A percentile compares a stretch with the other conserved stretches of the same genome.
phyloP scores from a whole-genome alignment of 495 filamentous ascomycete genomes.

The Neurospora cerealis region DNA sequence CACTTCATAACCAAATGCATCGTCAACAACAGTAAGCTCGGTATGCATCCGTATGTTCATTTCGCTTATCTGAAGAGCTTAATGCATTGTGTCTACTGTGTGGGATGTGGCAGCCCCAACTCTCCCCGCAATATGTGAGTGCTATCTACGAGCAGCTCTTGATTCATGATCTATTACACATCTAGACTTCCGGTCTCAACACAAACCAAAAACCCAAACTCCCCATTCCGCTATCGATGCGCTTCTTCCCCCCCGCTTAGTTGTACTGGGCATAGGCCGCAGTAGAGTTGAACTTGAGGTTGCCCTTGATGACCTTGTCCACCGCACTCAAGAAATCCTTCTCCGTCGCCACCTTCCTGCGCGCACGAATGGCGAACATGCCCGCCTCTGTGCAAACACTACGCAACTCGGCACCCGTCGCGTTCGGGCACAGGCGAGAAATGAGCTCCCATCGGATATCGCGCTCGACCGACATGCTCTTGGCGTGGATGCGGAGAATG shows the following conservation, averaged over 20 bases:
- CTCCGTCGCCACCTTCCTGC: conserved; percentile 96
- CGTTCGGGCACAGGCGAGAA: conserved; percentile 90
- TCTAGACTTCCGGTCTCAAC: conserved; percentile 11
- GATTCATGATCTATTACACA: conserved; percentile 5
- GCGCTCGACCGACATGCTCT: conserved; percentile 98
- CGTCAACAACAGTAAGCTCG: not conserved
- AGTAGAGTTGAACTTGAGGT: conserved; percentile 98
- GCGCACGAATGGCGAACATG: conserved; percentile 95
- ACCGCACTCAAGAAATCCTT: conserved; percentile 98
- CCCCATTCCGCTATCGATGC: not conserved
- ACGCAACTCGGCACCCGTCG: conserved; percentile 85
- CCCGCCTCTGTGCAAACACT: conserved; percentile 98
- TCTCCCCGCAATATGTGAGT: not conserved
- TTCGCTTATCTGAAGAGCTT: not conserved
- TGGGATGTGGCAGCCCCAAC: not conserved
- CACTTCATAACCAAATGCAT: not conserved
- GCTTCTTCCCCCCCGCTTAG: conserved; percentile 33
- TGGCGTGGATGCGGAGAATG: conserved; percentile 95
- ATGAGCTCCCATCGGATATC: conserved; percentile 99
- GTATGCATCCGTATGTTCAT: not conserved
- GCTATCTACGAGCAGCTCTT: not conserved
- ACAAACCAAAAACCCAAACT: not conserved
- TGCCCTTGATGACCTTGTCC: conserved; percentile 99
- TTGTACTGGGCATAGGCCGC: conserved; percentile 99
- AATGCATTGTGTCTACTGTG: not conserved